Evolutionary conservation across 2,329 filamentous ascomycete species (phyloP).

Genomic region (Trichoderma koningiopsis): DNA sequence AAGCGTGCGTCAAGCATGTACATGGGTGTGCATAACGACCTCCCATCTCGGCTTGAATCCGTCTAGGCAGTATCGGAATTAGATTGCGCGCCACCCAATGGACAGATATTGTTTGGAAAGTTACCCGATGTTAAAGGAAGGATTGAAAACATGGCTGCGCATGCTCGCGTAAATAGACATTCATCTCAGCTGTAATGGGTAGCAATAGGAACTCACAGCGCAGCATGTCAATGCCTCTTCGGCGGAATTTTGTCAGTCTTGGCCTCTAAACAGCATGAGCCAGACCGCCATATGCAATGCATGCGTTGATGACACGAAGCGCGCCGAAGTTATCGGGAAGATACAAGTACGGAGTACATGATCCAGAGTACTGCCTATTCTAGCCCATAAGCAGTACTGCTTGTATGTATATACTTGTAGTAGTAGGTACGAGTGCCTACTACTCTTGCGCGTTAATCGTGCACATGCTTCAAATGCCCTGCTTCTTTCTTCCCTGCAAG

Average conservation of each 20-base stretch:
- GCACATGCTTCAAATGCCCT: slow-evolving; percentile 7
- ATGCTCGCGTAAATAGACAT: not conserved
- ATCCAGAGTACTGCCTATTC: not conserved
- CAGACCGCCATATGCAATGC: slow-evolving; percentile 26
- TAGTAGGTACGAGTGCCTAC: not conserved
- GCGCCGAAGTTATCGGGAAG: not conserved
- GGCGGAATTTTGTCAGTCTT: not conserved
- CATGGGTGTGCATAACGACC: not conserved
- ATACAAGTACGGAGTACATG: not conserved
- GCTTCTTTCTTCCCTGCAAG: slow-evolving; percentile 4
- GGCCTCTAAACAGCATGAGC: not conserved
- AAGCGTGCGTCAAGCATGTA: slow-evolving; percentile 6
- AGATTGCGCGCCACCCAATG: not conserved
- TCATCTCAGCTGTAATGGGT: not conserved
- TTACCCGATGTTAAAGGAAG: not conserved
- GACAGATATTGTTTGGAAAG: not conserved
- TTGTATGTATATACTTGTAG: too few species aligned
- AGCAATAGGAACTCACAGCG: not conserved
- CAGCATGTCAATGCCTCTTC: not conserved
- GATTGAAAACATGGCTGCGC: not conserved
- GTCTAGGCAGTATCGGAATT: not conserved
- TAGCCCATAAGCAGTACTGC: not conserved
- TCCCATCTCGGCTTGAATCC: slow-evolving; percentile 15
- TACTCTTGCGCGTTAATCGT: slow-evolving; percentile 2
- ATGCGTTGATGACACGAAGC: slow-evolving; percentile 7